A percentile compares a stretch with the other conserved stretches of the same genome.
Evolutionary conservation across 2,329 filamentous ascomycete species (phyloP).

Genomic region (Cladosporium cucumerinum): DNA sequence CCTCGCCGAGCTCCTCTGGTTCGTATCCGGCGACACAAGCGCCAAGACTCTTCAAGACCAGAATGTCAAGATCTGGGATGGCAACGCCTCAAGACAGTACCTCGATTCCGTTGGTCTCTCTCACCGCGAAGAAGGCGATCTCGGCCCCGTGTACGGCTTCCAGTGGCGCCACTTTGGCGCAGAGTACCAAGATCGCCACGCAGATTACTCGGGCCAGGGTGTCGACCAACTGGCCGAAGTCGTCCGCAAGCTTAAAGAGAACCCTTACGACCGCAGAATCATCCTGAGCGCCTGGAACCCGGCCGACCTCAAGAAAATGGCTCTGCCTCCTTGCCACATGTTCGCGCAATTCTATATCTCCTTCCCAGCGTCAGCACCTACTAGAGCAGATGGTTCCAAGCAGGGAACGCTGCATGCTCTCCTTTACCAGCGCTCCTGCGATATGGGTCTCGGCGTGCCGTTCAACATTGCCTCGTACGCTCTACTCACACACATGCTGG

Average conservation of each 20-base stretch:
- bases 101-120: constrained; percentile 80
- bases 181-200: constrained; percentile 72
- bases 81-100: constrained; percentile 86
- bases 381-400: constrained; percentile 31
- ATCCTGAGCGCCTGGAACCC: constrained; percentile 95
- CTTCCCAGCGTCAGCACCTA: constrained; percentile 51
- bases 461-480: constrained; percentile 98
- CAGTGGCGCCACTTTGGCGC: constrained; percentile 99
- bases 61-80: constrained; percentile 97
- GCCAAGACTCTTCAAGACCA: constrained; percentile 71
- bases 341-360: constrained; percentile 95
- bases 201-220: constrained; percentile 83
- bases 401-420: constrained; percentile 79
- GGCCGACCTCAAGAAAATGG: constrained; percentile 79
- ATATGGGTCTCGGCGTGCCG: constrained; percentile 95
- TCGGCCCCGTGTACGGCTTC: constrained; percentile 96
- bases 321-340: constrained; percentile 92
- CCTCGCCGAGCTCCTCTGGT: constrained; percentile 92
- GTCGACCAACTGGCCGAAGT: constrained; percentile 91
- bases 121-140: constrained; percentile 80
- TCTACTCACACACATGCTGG: constrained; percentile 90
- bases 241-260: constrained; percentile 77
- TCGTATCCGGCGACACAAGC: constrained; percentile 79
- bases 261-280: constrained; percentile 84
- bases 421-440: constrained; percentile 89